Evolutionary conservation across 116 monocot genomes (phyloP).

Genomic region (Cymodocea nodosa): DNA sequence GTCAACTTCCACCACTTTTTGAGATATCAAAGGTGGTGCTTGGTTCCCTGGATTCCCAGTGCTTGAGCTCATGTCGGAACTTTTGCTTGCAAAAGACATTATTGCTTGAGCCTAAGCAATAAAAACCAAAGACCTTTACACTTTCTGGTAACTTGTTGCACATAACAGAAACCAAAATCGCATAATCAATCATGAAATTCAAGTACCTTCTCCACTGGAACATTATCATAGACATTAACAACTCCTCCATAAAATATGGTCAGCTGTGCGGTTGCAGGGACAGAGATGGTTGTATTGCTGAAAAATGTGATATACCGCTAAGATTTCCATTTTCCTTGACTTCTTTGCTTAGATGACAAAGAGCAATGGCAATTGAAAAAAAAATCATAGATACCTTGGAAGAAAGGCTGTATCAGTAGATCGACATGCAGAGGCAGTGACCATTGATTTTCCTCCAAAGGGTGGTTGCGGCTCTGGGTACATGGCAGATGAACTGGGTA

Average conservation of each 20-base stretch:
- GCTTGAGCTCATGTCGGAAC: slow-evolving; percentile 12
- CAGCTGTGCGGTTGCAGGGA: slow-evolving; percentile 33
- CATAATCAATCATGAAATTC: neutral
- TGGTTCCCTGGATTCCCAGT: slow-evolving; percentile 10
- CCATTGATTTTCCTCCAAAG: slow-evolving; percentile 18
- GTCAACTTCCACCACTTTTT: slow-evolving; percentile 11
- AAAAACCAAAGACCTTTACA: neutral
- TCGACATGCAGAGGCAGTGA: slow-evolving; percentile 5
- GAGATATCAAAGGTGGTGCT: neutral
- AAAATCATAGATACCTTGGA: slow-evolving; percentile 25
- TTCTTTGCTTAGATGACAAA: neutral
- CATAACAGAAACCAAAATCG: neutral
- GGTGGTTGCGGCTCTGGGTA: slow-evolving; percentile 20
- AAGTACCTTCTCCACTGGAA: slow-evolving; percentile 69
- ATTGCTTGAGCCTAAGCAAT: slow-evolving; percentile 47
- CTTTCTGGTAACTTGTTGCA: neutral
- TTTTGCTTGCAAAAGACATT: slow-evolving; percentile 53
- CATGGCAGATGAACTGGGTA: slow-evolving; percentile 6
- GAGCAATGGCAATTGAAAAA: neutral
- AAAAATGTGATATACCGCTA: neutral
- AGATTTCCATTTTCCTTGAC: neutral
- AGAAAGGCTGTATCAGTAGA: slow-evolving; percentile 18
- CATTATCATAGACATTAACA: slow-evolving; percentile 60
- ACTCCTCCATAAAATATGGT: slow-evolving; percentile 77
- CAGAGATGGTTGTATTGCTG: slow-evolving; percentile 21